Evolutionary conservation across 441 rosid species (phyloP).

Genomic region (Jatropha multifida): DNA sequence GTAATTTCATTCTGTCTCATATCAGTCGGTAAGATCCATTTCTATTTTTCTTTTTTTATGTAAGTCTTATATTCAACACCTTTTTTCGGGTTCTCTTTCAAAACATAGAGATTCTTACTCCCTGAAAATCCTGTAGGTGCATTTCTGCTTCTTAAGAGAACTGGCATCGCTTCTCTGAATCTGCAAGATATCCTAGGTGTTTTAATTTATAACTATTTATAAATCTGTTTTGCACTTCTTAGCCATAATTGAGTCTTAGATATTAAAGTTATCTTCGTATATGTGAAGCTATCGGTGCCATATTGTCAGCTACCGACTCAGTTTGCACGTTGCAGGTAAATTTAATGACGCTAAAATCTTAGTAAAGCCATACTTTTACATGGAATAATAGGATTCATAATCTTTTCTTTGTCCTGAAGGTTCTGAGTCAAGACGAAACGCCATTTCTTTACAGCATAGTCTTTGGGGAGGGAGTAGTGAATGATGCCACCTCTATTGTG

Average conservation of each 20-base stretch:
- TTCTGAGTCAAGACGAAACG: constrained; percentile 78
- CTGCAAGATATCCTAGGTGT: constrained; percentile 57
- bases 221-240: neutral
- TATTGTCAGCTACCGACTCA: constrained; percentile 74
- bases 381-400: neutral
- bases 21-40: constrained; percentile 42
- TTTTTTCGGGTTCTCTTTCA: constrained; percentile 1
- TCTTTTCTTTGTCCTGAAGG: constrained; percentile 36
- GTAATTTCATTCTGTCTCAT: constrained; percentile 72
- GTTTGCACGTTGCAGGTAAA: constrained; percentile 79
- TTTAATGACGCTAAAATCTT: neutral
- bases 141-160: constrained; percentile 34
- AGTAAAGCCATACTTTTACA: neutral
- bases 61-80: no score
- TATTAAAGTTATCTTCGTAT: constrained; percentile 15
- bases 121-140: constrained; percentile 39
- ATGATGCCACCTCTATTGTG: constrained; percentile 81
- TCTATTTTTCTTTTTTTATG: neutral
- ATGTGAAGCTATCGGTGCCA: constrained; percentile 63
- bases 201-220: constrained; percentile 1
- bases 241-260: constrained; percentile 1
- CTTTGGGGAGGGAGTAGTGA: constrained; percentile 82
- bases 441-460: constrained; percentile 75
- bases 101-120: constrained; percentile 4
- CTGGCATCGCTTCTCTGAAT: constrained; percentile 38